These are phyloP conservation scores for Fusarium heterosporum DNA, from an alignment of 2,329 filamentous ascomycete species.

Conservation along the genomic window DNA sequence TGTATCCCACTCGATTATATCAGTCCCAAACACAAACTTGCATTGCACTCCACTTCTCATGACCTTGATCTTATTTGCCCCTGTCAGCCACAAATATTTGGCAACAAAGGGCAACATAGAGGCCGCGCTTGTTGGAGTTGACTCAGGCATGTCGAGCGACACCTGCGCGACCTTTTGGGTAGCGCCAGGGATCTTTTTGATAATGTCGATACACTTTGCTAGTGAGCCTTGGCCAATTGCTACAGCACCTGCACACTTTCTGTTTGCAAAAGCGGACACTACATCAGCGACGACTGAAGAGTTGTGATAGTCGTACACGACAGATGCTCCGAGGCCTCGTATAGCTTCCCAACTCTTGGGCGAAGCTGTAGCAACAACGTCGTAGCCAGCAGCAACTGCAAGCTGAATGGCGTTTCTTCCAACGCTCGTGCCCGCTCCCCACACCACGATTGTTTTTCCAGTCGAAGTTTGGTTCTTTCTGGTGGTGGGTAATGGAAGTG, in stretches of 20 bases:
- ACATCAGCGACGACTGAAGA: not conserved
- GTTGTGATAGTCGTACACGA: slow-evolving; percentile 1
- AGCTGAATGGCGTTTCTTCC: slow-evolving; percentile 6
- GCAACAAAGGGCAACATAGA: slow-evolving; percentile 12
- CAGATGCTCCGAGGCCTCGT: not conserved
- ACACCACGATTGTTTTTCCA: not conserved
- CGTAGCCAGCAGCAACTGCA: slow-evolving; percentile 2
- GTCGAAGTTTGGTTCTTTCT: fast-evolving
- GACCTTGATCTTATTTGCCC: not conserved
- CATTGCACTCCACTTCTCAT: not conserved
- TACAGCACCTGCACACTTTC: not conserved
- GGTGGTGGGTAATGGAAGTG: not conserved
- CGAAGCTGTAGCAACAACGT: slow-evolving; percentile 2
- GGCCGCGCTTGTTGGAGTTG: not conserved
- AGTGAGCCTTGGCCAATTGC: slow-evolving; percentile 6
- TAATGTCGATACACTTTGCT: slow-evolving; percentile 3
- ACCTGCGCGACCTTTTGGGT: slow-evolving; percentile 1
- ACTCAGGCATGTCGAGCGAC: not conserved
- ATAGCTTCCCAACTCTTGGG: not conserved
- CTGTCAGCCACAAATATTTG: slow-evolving; percentile 11
- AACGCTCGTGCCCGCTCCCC: slow-evolving; percentile 12
- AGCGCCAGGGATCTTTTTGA: not conserved
- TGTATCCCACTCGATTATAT: not conserved
- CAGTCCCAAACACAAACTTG: slow-evolving; percentile 16
- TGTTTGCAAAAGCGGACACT: not conserved